Evolutionary conservation across 208 protist species (phyloP).

Genomic region (Herpetomonas samuelpessoai): DNA sequence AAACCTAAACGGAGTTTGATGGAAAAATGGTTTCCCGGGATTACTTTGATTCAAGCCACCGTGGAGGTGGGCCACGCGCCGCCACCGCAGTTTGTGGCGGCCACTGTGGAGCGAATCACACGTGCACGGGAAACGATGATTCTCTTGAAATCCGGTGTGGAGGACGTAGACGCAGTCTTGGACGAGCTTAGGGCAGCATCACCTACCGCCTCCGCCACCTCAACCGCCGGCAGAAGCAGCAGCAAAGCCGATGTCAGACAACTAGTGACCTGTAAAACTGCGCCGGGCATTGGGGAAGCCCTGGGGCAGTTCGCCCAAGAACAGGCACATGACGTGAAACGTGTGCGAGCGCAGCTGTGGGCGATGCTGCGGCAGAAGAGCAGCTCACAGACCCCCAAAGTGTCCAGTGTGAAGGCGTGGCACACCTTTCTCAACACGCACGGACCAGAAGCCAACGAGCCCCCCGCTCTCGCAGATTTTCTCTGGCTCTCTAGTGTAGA

Average conservation of each 20-base stretch:
- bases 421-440: conserved; percentile 38
- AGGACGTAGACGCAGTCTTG: conserved; percentile 48
- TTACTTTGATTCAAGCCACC: conserved; percentile 56
- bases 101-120: conserved; percentile 45
- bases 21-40: conserved; percentile 76
- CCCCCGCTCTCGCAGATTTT: conserved; percentile 38
- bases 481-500: conserved; percentile 58
- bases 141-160: conserved; percentile 48
- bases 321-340: conserved; percentile 5
- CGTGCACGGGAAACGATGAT: conserved; percentile 59
- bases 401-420: conserved; percentile 24
- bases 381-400: not conserved
- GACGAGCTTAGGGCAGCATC: conserved; percentile 13
- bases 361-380: conserved; percentile 11
- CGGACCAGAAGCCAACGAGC: conserved; percentile 40
- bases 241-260: not conserved
- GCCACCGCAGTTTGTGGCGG: conserved; percentile 28
- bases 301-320: conserved; percentile 17
- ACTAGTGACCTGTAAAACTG: not conserved
- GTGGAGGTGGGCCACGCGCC: conserved; percentile 52
- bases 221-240: too few relatives aligned
- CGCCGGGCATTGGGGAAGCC: conserved; percentile 11
- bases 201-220: not conserved
- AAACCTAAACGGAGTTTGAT: conserved; percentile 36
- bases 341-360: conserved; percentile 11